These are phyloP conservation scores for Eudorina sp. DNA, from an alignment of 139 green algal genomes.

Conservation along the genomic window DNA sequence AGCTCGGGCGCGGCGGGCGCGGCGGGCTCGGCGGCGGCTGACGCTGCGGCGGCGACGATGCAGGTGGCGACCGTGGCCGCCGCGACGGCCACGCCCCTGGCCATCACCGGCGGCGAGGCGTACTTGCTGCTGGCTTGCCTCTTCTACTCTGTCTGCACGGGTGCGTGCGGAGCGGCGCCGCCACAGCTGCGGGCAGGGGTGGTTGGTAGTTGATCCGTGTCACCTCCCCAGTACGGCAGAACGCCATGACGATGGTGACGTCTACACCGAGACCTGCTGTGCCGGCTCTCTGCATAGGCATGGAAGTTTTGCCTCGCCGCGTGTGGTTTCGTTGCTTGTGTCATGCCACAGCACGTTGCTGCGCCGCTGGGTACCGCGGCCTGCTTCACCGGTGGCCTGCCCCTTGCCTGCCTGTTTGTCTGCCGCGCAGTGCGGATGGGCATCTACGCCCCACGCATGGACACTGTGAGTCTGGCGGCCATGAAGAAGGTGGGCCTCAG, in stretches of 20 bases:
- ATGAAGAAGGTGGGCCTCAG: conserved; percentile 62
- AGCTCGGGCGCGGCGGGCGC: not conserved
- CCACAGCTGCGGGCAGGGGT: too few species aligned
- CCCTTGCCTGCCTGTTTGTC: not conserved
- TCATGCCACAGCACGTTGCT: too few species aligned
- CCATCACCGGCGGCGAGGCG: conserved; percentile 41
- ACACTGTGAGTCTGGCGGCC: conserved; percentile 59
- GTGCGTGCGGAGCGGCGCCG: not conserved
- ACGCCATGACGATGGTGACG: too few species aligned
- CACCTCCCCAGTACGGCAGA: too few species aligned
- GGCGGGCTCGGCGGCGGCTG: not conserved
- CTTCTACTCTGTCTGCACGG: conserved; percentile 48
- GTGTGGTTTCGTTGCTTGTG: too few species aligned
- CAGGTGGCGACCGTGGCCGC: not conserved
- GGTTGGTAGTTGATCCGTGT: too few species aligned
- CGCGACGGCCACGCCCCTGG: not conserved
- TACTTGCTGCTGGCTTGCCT: conserved; percentile 58
- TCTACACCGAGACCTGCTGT: too few species aligned
- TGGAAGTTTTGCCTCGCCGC: too few species aligned
- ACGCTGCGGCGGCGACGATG: not conserved
- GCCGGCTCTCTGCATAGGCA: too few species aligned
- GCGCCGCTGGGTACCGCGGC: too few species aligned
- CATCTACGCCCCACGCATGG: conserved; percentile 53
- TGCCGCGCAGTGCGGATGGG: conserved; percentile 56
- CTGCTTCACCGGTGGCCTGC: not conserved